Evolutionary conservation across 176 grass and related monocot species (phyloP), one percentile per base, ranked within the genome.

Genomic region (Oryza australiensis): DNA sequence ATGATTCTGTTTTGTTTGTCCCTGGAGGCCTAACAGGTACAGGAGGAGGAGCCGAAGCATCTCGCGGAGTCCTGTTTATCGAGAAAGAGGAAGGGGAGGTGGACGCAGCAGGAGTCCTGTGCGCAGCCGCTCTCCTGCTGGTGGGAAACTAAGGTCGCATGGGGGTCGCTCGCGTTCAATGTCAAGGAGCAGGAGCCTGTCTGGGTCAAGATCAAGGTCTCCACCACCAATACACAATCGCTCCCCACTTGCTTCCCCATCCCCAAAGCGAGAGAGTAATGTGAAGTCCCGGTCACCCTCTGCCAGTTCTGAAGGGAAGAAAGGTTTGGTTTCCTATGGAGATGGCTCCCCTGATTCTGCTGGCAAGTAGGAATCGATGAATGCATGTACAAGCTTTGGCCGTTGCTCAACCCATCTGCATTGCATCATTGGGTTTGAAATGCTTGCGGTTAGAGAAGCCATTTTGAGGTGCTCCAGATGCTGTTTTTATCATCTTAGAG

Each of bases 261-360:
- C 93, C 32, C 92, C 85, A 6, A 95, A 87, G 78, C 83, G 33
- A 9, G 75, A 53, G 35, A 95, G 82, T 67, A 69, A 80, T 63
- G 88, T 85, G 4, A 89, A 88, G 65, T 91, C 90, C 4, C 73
- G 33, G 34, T 94, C 94, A 20, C 67, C 82, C 23, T 99, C 96
- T 30, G 83, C 26, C 63, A 93, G 90, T 76, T 90, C 91, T 78
- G 96, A 86, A 37, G 95, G 88, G 49, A 99, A 94, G 69, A 95
- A 88, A 60, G 93, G 96, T 30, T 86, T 99, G 65, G 96, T 99
- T 66, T 99, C 93, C 14, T 99, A 99, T 41, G 96, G 91, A 73
- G 96, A 99, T 87, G 92, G 66, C 23, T 91, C 92, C 29, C 95
- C 95, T 0, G 92, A 98, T 81, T 91, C 86, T 68, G 67, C 83